A percentile compares a stretch with the other conserved stretches of the same genome.
Evolutionary conservation across 1,284 basidiomycete genomes (phyloP).

Genomic region (Marasmius sp.): DNA sequence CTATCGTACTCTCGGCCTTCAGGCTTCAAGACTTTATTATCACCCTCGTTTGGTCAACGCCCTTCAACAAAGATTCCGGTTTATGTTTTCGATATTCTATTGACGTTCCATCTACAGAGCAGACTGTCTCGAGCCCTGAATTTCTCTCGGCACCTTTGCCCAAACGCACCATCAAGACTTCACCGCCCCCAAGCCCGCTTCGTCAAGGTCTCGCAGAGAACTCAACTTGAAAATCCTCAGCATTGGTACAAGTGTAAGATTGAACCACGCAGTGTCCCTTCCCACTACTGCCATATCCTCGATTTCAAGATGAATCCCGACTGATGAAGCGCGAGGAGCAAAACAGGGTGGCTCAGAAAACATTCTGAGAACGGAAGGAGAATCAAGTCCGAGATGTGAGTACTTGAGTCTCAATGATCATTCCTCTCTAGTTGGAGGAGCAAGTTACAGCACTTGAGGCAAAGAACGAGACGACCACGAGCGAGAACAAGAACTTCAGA

Average conservation of each 20-base stretch:
- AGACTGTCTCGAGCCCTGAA: no score
- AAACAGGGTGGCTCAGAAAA: constrained; percentile 83
- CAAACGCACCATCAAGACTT: no score
- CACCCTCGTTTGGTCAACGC: no score
- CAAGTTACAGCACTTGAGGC: constrained; percentile 77
- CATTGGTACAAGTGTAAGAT: constrained; percentile 34
- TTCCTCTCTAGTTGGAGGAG: constrained; percentile 65
- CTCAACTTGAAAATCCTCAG: no score
- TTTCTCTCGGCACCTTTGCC: no score
- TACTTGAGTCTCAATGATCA: constrained; percentile 16
- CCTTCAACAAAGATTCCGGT: no score
- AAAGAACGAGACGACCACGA: constrained; percentile 62
- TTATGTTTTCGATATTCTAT: no score
- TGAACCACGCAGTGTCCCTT: not conserved
- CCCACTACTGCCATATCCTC: not conserved
- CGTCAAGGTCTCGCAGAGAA: no score
- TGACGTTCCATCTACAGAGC: no score
- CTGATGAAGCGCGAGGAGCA: constrained; percentile 84
- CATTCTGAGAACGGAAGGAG: constrained; percentile 85
- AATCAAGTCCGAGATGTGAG: constrained; percentile 86
- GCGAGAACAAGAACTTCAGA: constrained; percentile 78
- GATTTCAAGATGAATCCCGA: constrained; percentile 62
- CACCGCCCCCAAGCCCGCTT: no score
- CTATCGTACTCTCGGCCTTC: no score
- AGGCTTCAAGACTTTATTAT: no score